These are phyloP conservation scores for Cantharellus cinnabarinus DNA, from an alignment of 768 basidiomycete genomes.

Conservation along the genomic window DNA sequence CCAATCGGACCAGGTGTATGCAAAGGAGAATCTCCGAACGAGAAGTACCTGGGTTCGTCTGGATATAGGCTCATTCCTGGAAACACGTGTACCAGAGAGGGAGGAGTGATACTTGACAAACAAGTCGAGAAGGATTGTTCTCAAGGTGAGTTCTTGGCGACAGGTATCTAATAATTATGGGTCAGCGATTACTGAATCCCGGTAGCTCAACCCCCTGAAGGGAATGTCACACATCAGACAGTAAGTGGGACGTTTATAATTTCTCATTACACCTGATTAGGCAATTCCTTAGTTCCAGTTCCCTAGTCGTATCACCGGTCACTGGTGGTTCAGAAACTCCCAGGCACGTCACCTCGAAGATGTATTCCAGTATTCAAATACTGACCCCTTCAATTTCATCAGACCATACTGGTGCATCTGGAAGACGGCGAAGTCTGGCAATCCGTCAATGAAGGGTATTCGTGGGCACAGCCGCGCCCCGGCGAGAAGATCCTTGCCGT, in stretches of 20 bases:
- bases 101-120: slow-evolving; percentile 48
- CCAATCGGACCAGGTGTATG: slow-evolving; percentile 65
- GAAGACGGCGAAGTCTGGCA: slow-evolving; percentile 71
- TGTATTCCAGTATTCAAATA: neutral
- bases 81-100: slow-evolving; percentile 50
- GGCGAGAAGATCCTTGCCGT: slow-evolving; percentile 56
- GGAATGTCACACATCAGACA: slow-evolving; percentile 52
- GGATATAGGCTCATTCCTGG: slow-evolving; percentile 88
- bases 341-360: slow-evolving; percentile 23
- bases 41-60: slow-evolving; percentile 68
- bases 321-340: slow-evolving; percentile 70
- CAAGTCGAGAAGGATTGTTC: slow-evolving; percentile 56
- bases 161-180: neutral
- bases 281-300: slow-evolving; percentile 38
- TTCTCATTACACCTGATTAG: neutral
- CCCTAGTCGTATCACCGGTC: slow-evolving; percentile 40
- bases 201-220: slow-evolving; percentile 60
- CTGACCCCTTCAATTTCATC: neutral
- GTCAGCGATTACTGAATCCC: slow-evolving; percentile 1
- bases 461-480: slow-evolving; percentile 51
- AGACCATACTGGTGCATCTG: slow-evolving; percentile 73
- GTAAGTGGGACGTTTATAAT: slow-evolving; percentile 23
- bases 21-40: slow-evolving; percentile 21
- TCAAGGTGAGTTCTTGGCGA: slow-evolving; percentile 27
- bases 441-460: slow-evolving; percentile 86